Evolutionary conservation across 441 rosid species (phyloP), one percentile per base, ranked within the genome.

Genomic region (Mallotus repandus): DNA sequence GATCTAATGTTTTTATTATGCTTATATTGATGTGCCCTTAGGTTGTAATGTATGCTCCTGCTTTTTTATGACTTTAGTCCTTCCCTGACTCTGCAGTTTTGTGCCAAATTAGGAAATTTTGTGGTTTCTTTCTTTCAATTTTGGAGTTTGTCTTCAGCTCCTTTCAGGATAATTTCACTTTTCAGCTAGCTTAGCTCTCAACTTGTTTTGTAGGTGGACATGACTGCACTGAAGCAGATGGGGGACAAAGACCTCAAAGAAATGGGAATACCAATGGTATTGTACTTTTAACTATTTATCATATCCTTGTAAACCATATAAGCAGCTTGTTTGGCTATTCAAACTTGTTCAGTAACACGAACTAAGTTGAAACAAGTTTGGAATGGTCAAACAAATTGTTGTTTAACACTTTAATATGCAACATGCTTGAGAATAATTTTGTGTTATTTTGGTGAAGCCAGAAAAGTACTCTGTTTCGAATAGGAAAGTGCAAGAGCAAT

Each of bases 191-290:
- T 60, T 41, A 66, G 32, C 41, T 32, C 35, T 69, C 52, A 10
- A 9, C 70, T 54, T 76, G 66, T 66, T 74, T 72, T 66, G 15
- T 79, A 89, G 93, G 86, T 89, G 45, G 93, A 89, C 79, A 87
- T 89, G 88, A 74, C 81, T 43, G 82, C 79, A 14, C 72, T 89
- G 77, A 84, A 74, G 86, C 89, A 87, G 75, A 87, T 89, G 93
- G 75, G 82, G 32, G 89, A 87, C 22, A 77, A 77, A 57, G 89
- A 87, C 73, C 85, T 87, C 66, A 89, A 82, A 78, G 89, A 86
- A 68, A 71, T 89, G 82, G 91, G 89, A 38, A 81, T 89, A 77
- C 89, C 91, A n/a, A 84, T 89, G 93, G 91, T 89, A 83, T n/a
- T 32, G 13, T 19, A 29, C 32, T 29, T 63, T 74, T 53, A 14